Conservation (phyloP, 371 early-diverging fungal species). For the Syncephalastrum sp. region DNA sequence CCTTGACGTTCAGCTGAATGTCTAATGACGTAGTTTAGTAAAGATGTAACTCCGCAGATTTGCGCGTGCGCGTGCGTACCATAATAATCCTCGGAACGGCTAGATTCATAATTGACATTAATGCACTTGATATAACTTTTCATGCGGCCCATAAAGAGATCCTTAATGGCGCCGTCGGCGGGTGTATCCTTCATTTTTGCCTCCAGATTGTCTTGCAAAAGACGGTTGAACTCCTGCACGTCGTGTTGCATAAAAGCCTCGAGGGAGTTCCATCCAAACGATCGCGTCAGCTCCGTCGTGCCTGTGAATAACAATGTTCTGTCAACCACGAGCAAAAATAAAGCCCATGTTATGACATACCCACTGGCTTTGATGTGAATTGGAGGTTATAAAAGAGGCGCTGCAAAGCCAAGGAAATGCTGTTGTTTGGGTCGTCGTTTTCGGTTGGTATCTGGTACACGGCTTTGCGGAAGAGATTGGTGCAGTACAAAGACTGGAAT, state of each 20-base stretch:
- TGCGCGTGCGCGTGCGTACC: slow-evolving; percentile 34
- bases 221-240: slow-evolving; percentile 95
- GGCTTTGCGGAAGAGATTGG: slow-evolving; percentile 89
- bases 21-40: slow-evolving; percentile 49
- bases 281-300: slow-evolving; percentile 93
- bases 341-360: slow-evolving; percentile 16
- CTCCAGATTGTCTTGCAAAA: slow-evolving; percentile 93
- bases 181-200: slow-evolving; percentile 83
- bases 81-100: slow-evolving; percentile 72
- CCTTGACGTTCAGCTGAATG: slow-evolving; percentile 95
- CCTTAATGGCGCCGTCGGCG: slow-evolving; percentile 91
- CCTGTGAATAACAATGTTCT: slow-evolving; percentile 20
- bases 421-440: slow-evolving; percentile 81
- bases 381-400: slow-evolving; percentile 93
- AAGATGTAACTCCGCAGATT: slow-evolving; percentile 13
- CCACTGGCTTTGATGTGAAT: slow-evolving; percentile 65
- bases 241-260: slow-evolving; percentile 97
- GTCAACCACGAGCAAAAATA: slow-evolving; percentile 3
- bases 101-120: slow-evolving; percentile 90
- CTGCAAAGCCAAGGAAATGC: slow-evolving; percentile 89
- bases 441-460: slow-evolving; percentile 90
- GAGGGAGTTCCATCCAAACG: slow-evolving; percentile 95
- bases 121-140: slow-evolving; percentile 93
- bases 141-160: slow-evolving; percentile 92
- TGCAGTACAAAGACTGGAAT: slow-evolving; percentile 97